phyloP scores from a whole-genome alignment of 1,139 yeast species.

The Geotrichum reessii region DNA sequence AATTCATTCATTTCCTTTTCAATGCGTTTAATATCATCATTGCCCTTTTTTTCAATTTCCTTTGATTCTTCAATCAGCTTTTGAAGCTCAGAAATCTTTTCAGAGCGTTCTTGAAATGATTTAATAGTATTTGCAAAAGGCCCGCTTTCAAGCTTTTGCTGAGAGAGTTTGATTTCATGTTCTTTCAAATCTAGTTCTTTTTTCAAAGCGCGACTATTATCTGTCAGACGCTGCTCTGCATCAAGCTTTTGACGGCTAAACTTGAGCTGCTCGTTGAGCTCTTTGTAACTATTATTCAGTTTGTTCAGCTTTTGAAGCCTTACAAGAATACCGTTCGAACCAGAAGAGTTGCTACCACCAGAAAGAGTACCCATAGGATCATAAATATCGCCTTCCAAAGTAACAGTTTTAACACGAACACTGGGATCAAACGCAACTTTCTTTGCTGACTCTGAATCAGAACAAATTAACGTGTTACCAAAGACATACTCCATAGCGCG shows the following conservation, averaged over 20 bases:
- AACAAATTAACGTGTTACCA: constrained; percentile 80
- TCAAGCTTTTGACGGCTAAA: constrained; percentile 42
- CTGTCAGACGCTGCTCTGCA: constrained; percentile 45
- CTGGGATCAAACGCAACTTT: constrained; percentile 78
- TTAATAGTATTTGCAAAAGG: constrained; percentile 51
- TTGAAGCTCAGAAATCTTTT: constrained; percentile 47
- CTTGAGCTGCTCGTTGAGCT: constrained; percentile 41
- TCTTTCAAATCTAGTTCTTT: constrained; percentile 58
- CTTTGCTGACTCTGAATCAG: constrained; percentile 84
- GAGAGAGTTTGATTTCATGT: constrained; percentile 62
- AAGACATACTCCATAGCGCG: constrained; percentile 91
- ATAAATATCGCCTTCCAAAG: constrained; percentile 87
- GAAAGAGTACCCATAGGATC: constrained; percentile 95
- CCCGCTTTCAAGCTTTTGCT: constrained; percentile 55
- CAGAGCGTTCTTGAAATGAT: constrained; percentile 45
- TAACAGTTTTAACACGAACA: constrained; percentile 78
- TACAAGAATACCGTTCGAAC: constrained; percentile 50
- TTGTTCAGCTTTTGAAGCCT: constrained; percentile 64
- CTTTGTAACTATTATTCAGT: constrained; percentile 41
- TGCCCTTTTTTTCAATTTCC: constrained; percentile 29
- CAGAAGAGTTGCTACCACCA: constrained; percentile 71
- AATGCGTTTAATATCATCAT: constrained; percentile 48
- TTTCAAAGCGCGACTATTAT: constrained; percentile 53
- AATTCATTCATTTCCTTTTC: constrained; percentile 82
- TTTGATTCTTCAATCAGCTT: constrained; percentile 40